phyloP scores from a whole-genome alignment of 371 early-diverging fungal species.

The Capillidium heterosporum region DNA sequence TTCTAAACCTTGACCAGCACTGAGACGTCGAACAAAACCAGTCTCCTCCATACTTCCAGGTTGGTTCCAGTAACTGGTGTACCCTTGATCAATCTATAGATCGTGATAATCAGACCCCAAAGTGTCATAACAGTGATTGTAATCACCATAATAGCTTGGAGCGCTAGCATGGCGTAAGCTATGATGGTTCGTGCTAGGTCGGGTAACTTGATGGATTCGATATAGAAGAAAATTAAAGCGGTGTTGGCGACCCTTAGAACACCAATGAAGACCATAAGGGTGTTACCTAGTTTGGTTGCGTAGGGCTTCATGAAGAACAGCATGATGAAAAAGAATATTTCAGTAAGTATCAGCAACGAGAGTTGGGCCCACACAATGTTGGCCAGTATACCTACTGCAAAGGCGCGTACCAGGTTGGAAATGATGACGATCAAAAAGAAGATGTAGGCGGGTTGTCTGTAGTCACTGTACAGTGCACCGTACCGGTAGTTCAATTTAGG shows the following conservation, averaged over 20 bases:
- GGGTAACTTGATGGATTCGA: neutral
- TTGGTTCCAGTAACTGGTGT: no score
- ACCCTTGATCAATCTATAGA: neutral
- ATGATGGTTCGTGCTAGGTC: neutral
- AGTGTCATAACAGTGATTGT: constrained; percentile 1
- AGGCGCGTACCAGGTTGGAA: constrained; percentile 12
- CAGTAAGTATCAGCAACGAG: neutral
- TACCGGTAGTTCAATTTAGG: constrained; percentile 13
- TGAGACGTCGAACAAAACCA: no score
- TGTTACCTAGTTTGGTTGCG: neutral
- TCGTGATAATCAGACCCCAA: neutral
- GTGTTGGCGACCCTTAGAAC: neutral
- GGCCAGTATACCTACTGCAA: constrained; percentile 11
- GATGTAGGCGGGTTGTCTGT: constrained; percentile 12
- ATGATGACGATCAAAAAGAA: constrained; percentile 16
- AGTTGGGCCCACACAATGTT: constrained; percentile 1
- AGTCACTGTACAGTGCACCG: constrained; percentile 15
- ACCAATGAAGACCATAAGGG: constrained; percentile 1
- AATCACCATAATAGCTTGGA: neutral
- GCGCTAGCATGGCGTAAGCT: neutral
- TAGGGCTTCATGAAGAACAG: neutral
- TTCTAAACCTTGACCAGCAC: no score
- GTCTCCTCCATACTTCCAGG: no score
- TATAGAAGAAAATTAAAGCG: constrained; percentile 1
- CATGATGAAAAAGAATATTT: constrained; percentile 1